A percentile compares a stretch with the other conserved stretches of the same genome.
These are phyloP conservation scores for Debaryomyces maramus DNA, from an alignment of 805 yeast genomes.

Conservation along the genomic window DNA sequence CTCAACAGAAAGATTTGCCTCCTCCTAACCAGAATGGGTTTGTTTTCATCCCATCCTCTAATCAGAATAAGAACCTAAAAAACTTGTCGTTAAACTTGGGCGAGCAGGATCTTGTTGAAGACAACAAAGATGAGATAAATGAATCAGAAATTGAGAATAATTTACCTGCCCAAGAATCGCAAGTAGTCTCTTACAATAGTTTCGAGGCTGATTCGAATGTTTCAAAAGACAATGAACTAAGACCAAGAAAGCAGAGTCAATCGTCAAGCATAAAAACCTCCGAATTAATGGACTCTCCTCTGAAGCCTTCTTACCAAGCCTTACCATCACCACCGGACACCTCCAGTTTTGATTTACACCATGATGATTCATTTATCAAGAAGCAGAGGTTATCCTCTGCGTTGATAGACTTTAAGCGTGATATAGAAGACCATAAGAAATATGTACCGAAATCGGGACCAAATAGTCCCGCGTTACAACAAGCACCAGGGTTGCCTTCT, in stretches of 20 bases:
- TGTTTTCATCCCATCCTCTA: conserved; percentile 16
- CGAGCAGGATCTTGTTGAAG: conserved; percentile 2
- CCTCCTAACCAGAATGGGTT: conserved; percentile 10
- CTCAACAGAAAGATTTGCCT: neutral
- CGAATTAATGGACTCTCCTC: conserved; percentile 10
- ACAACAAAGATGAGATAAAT: neutral
- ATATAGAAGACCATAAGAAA: conserved; percentile 24
- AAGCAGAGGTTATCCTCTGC: conserved; percentile 24
- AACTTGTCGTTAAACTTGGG: conserved; percentile 20
- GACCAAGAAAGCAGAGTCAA: conserved; percentile 3
- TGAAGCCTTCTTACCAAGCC: neutral
- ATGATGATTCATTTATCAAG: neutral
- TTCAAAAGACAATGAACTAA: neutral
- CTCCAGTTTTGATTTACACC: neutral
- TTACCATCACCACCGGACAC: neutral
- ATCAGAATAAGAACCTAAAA: conserved; percentile 20
- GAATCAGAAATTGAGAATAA: conserved; percentile 7
- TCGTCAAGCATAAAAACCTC: conserved; percentile 11
- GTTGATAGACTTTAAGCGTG: conserved; percentile 28
- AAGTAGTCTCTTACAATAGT: conserved; percentile 5
- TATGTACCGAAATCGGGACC: conserved; percentile 13
- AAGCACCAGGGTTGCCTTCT: conserved; percentile 12
- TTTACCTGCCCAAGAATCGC: neutral
- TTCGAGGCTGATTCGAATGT: neutral
- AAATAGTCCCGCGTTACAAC: neutral